Evolutionary conservation across 2,329 filamentous ascomycete genomes (phyloP), one percentile per base, ranked within the genome.

Genomic region (Calcarisporium arbuscula): DNA sequence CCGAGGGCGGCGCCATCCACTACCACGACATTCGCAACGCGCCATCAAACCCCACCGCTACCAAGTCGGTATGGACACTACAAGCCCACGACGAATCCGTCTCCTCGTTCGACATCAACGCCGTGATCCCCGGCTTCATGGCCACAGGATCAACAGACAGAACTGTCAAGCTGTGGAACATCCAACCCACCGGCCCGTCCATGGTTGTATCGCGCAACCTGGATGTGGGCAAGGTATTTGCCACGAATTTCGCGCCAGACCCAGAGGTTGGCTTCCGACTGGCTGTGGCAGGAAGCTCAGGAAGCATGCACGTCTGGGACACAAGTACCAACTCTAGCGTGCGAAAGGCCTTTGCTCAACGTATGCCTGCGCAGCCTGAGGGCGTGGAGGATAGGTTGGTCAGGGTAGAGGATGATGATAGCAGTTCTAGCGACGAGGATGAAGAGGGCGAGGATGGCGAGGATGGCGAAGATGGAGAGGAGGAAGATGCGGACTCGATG

Each of bases 121-220:
- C 81, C 4, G 68, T 80, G 32, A 87, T 98, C 40, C 90, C 92
- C 2, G 92, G 92, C 28, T 95, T 86, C 71, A 76, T 98, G 62
- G 92, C 79, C 11, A 96, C 92, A 1, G 92, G 89, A 4, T 95
- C 88, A 3, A 89, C 85, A 11, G 92, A 98, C 68, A 90, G 87
- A 68, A 85, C 83, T 6, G 88, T 96, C 50, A 98, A 98, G 71
- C 71, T 98, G 38, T 98, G 92, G 92, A 95, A 95, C 62, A 79
- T 95, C 38, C 75, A 82, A 48, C 61, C 82, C 10, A 75, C 76
- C 26, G 88, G 87, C 3, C 92, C 92, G 2, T 85, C 80, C 41
- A 85, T 98, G 77, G 87, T 98, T 2, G 85, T 94, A 5, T 85
- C 85, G 18, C 80, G 92, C 47, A 90, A 96, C 58, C 68, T 96